Conservation (phyloP, 2,329 filamentous ascomycete species). For the Alternaria infectoria region DNA sequence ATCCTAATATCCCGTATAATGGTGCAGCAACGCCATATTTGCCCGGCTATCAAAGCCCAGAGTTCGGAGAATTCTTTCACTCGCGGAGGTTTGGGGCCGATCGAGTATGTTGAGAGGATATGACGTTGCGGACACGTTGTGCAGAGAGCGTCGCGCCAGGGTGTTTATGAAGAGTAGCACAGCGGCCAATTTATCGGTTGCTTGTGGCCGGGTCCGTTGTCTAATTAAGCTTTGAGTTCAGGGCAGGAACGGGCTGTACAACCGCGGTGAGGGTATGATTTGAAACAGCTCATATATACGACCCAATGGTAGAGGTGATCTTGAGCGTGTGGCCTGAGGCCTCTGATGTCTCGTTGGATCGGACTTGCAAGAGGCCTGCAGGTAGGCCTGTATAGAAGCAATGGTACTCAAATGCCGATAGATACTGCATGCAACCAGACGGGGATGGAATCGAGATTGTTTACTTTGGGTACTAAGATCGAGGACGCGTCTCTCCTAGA, state of each 20-base stretch:
- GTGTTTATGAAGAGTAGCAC: neutral
- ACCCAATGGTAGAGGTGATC: neutral
- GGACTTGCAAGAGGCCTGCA: neutral
- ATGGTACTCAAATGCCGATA: neutral
- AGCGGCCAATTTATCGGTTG: conserved; percentile 1
- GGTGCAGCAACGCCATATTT: neutral
- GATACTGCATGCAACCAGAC: neutral
- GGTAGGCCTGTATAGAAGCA: neutral
- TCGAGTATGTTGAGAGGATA: neutral
- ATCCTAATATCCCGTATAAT: conserved; percentile 9
- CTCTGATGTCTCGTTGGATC: neutral
- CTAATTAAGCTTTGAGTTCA: neutral
- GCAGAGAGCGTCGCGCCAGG: neutral
- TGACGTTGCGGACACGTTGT: neutral
- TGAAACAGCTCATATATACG: neutral
- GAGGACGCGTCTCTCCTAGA: neutral
- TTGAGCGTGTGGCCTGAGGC: neutral
- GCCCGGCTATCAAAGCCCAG: neutral
- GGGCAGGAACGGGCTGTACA: neutral
- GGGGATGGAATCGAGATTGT: neutral
- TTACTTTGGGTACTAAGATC: neutral
- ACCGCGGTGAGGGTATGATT: neutral
- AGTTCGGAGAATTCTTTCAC: neutral
- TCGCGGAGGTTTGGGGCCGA: neutral
- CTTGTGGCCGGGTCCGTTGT: neutral